Conservation (phyloP, 2,329 filamentous ascomycete species). For the Aspergillus tubingensis region DNA sequence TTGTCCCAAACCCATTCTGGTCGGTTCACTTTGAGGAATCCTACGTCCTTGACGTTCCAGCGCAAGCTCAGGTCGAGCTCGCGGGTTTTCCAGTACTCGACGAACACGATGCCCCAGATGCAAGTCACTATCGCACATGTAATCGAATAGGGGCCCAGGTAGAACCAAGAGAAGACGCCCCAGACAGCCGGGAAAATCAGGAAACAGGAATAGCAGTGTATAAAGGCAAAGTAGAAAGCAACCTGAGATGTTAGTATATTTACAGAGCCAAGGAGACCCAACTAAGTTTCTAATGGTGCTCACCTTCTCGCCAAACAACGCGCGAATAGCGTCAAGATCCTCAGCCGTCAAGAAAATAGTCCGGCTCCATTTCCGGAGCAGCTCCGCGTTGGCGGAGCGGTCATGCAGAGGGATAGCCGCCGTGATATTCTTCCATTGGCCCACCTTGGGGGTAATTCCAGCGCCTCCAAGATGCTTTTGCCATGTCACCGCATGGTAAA, state of each 20-base stretch:
- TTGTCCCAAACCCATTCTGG: slow-evolving; percentile 78
- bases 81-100: slow-evolving; percentile 95
- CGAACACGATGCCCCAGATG: slow-evolving; percentile 86
- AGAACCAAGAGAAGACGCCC: slow-evolving; percentile 74
- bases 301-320: slow-evolving; percentile 73
- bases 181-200: slow-evolving; percentile 78
- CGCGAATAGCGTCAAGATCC: slow-evolving; percentile 74
- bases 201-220: slow-evolving; percentile 87
- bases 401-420: slow-evolving; percentile 73
- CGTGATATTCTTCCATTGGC: slow-evolving; percentile 69
- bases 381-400: slow-evolving; percentile 70
- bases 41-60: slow-evolving; percentile 87
- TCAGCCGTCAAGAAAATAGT: slow-evolving; percentile 62
- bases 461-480: slow-evolving; percentile 74
- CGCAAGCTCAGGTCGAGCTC: slow-evolving; percentile 81
- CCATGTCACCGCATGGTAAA: slow-evolving; percentile 81
- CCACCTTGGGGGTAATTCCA: slow-evolving; percentile 67
- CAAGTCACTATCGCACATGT: slow-evolving; percentile 76
- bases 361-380: slow-evolving; percentile 73
- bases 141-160: slow-evolving; percentile 82
- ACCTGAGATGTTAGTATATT: slow-evolving; percentile 52
- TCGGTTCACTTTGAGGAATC: slow-evolving; percentile 74
- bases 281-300: background rate
- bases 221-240: slow-evolving; percentile 93
- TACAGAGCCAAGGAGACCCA: background rate